phyloP scores from a whole-genome alignment of 75 land plant genomes.

The Sequoia sempervirens region DNA sequence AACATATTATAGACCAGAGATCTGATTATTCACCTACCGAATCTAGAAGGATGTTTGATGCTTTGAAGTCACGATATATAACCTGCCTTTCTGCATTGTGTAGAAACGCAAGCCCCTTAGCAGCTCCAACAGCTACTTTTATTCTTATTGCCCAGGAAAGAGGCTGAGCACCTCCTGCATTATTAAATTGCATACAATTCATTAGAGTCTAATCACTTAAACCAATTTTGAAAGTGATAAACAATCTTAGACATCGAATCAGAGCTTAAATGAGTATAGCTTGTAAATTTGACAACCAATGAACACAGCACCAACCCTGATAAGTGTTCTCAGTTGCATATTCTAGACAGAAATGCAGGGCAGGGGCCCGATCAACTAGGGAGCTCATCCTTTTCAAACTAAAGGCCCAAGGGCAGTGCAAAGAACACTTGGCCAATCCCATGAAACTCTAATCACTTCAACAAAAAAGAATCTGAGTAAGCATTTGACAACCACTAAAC shows the following conservation, averaged over 20 bases:
- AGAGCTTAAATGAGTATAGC: not conserved
- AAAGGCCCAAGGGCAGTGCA: not conserved
- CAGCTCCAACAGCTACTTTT: conserved; percentile 39
- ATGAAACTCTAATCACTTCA: conserved; percentile 2
- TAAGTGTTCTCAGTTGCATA: not conserved
- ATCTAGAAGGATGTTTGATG: conserved; percentile 43
- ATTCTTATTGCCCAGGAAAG: conserved; percentile 38
- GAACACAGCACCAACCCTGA: not conserved
- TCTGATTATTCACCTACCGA: conserved; percentile 16
- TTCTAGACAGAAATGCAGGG: not conserved
- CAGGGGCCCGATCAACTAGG: not conserved
- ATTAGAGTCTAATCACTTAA: not conserved
- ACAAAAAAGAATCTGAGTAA: not conserved
- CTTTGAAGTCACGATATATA: conserved; percentile 39
- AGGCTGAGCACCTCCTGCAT: conserved; percentile 24
- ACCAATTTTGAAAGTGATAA: not conserved
- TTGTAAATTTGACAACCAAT: not conserved
- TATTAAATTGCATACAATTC: not conserved
- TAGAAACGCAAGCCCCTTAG: conserved; percentile 28
- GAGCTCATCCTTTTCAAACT: not conserved
- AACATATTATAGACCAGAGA: not conserved
- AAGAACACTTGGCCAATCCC: not conserved
- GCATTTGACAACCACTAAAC: not conserved
- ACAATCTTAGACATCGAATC: not conserved
- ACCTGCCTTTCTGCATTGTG: conserved; percentile 31